Conservation (phyloP, 306 rosid species). For the Sindora glabra region DNA sequence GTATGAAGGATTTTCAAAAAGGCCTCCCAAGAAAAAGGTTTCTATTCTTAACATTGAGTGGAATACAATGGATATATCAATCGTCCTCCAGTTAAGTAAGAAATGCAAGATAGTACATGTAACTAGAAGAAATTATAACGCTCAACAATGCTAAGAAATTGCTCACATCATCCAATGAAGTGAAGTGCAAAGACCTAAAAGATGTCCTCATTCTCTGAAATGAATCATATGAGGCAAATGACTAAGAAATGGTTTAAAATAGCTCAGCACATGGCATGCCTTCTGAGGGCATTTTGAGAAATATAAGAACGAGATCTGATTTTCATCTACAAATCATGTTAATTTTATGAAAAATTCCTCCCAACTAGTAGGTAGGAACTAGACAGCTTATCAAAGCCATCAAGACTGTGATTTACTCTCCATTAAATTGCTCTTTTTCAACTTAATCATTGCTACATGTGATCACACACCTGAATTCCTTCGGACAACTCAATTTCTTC, state of each 20-base stretch:
- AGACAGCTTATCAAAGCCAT: slow-evolving; percentile 4
- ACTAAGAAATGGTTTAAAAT: not conserved
- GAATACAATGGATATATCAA: not conserved
- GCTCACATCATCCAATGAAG: not conserved
- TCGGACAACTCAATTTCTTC: slow-evolving; percentile 80
- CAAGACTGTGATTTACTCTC: not conserved
- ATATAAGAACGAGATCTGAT: not conserved
- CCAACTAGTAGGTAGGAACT: slow-evolving; percentile 6
- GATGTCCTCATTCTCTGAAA: not conserved
- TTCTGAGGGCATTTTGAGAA: not conserved
- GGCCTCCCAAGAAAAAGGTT: not conserved
- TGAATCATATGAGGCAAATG: not conserved
- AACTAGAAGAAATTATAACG: not conserved
- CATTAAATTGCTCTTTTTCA: slow-evolving; percentile 4
- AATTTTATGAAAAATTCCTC: slow-evolving; percentile 5
- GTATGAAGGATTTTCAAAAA: slow-evolving; percentile 10
- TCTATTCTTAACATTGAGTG: not conserved
- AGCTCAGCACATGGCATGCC: slow-evolving; percentile 1
- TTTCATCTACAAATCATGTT: not conserved
- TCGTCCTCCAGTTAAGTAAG: not conserved
- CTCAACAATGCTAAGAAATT: not conserved
- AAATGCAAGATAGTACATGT: not conserved
- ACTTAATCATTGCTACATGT: slow-evolving; percentile 1
- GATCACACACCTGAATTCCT: slow-evolving; percentile 84
- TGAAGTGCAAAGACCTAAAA: not conserved